Base-by-base conservation (phyloP, 192 early-diverging fungal species). In the Mortierella hygrophila region DNA sequence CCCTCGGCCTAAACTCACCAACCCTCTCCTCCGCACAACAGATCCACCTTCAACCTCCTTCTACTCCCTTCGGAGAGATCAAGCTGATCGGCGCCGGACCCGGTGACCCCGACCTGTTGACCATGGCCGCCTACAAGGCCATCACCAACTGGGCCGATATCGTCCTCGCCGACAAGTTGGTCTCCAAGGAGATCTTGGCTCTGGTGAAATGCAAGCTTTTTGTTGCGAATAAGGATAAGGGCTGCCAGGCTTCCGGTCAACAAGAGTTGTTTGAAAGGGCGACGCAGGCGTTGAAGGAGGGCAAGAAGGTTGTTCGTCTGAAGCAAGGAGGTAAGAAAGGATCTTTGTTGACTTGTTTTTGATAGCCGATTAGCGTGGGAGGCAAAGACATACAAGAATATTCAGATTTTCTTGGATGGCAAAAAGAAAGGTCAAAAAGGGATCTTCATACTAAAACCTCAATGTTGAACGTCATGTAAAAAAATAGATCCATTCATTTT, bases 61-160 rank as follows among this genome's bases (percentile, higher is more conserved):
- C 74, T 55, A 6, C 35, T n/a, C 55, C 20, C n/a, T 7, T 47
- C n/a, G 70, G 79, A 41, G 95, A 87, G 41, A 89, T 97, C 52
- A 88, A 88, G 41, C 91, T 99, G n/a, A 94, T 98, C 16, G 96
- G 96, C 9, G 94, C 95, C 0, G 97, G 97, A 3, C 94, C 96
- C 13, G 97, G 97, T 68, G 93, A 96, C 46, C 96, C 96, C 0
- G 92, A 93, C n/a, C 89, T 97, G 9, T 90, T 99, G 75, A 98
- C 97, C 2, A 87, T 93, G 69, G 91, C 91, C 0, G 97, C 97
- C 15, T 89, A 93, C 54, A 83, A 89, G 54, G 92, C 92, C 26
- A 90, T 99, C 38, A 88, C 88, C 37, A 82, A 89, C 21, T 84
- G 88, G n/a, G 97, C 97, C 0, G 96, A 98, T 70, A 86, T 96